Conservation (phyloP, 148 eudicot species). For the Bassia scoparia region DNA sequence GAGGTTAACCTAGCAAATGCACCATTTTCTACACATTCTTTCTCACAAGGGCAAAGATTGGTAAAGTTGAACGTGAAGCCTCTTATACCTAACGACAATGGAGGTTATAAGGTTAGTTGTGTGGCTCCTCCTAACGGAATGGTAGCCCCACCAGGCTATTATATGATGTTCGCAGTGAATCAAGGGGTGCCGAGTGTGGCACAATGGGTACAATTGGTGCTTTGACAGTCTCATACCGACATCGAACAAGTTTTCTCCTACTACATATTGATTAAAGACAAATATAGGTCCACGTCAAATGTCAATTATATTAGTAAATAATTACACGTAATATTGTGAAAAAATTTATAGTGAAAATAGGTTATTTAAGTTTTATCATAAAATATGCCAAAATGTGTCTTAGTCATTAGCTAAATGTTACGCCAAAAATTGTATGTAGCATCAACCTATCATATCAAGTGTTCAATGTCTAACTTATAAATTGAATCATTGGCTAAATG, state of each 20-base stretch:
- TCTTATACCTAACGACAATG: slow-evolving; percentile 29
- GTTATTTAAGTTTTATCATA: background rate
- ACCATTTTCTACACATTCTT: slow-evolving; percentile 86
- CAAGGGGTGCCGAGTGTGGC: slow-evolving; percentile 82
- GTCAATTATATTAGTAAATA: background rate
- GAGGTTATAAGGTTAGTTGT: slow-evolving; percentile 46
- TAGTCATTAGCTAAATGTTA: background rate
- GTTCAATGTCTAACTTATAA: background rate
- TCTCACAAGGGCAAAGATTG: slow-evolving; percentile 85
- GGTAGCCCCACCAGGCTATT: slow-evolving; percentile 86
- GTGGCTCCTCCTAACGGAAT: slow-evolving; percentile 52
- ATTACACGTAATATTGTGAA: background rate
- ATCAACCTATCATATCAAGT: background rate
- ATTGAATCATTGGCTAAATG: background rate
- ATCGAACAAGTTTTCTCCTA: background rate
- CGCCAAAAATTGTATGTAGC: background rate
- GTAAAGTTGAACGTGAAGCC: slow-evolving; percentile 52
- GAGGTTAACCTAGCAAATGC: slow-evolving; percentile 78
- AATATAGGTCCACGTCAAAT: background rate
- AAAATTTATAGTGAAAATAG: background rate
- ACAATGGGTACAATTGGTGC: slow-evolving; percentile 55
- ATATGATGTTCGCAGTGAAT: slow-evolving; percentile 84
- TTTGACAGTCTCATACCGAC: slow-evolving; percentile 18
- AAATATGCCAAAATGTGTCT: background rate
- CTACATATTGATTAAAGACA: background rate